phyloP scores from a whole-genome alignment of 129 eudicot genomes.

The Erigeron canadensis region DNA sequence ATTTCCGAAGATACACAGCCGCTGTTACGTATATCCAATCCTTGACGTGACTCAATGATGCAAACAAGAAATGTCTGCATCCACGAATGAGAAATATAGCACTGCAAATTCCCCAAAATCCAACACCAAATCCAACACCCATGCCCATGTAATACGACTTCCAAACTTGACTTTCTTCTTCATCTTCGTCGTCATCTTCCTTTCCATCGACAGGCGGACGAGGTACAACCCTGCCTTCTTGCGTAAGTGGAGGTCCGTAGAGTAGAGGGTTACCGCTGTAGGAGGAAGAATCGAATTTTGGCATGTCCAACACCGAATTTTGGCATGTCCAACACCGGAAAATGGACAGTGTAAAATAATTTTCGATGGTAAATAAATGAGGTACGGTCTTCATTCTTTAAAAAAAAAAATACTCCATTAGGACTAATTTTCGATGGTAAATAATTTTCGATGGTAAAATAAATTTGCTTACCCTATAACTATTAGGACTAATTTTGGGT shows the following conservation, averaged over 20 bases:
- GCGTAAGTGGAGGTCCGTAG: constrained; percentile 31
- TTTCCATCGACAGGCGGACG: not conserved
- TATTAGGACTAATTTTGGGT: too few relatives aligned
- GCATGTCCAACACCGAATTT: too few relatives aligned
- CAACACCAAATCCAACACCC: constrained; percentile 22
- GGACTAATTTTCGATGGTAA: too few relatives aligned
- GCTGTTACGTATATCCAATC: constrained; percentile 10
- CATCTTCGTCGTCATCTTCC: not conserved
- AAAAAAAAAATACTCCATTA: too few relatives aligned
- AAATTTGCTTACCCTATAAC: too few relatives aligned
- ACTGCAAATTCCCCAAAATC: constrained; percentile 30
- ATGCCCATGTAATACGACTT: constrained; percentile 14
- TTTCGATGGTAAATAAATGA: too few relatives aligned
- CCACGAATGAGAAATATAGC: constrained; percentile 7
- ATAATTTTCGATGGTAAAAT: too few relatives aligned
- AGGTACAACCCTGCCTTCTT: constrained; percentile 8
- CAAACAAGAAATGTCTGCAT: constrained; percentile 6
- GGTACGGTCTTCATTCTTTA: too few relatives aligned
- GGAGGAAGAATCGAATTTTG: not conserved
- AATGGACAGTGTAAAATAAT: too few relatives aligned
- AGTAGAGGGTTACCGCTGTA: constrained; percentile 27
- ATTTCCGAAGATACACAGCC: not conserved
- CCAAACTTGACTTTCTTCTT: not conserved
- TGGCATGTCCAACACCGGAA: too few relatives aligned
- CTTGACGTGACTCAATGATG: not conserved